Base-by-base conservation (phyloP, 306 rosid genomes). In the Hippophae gyantsensis region DNA sequence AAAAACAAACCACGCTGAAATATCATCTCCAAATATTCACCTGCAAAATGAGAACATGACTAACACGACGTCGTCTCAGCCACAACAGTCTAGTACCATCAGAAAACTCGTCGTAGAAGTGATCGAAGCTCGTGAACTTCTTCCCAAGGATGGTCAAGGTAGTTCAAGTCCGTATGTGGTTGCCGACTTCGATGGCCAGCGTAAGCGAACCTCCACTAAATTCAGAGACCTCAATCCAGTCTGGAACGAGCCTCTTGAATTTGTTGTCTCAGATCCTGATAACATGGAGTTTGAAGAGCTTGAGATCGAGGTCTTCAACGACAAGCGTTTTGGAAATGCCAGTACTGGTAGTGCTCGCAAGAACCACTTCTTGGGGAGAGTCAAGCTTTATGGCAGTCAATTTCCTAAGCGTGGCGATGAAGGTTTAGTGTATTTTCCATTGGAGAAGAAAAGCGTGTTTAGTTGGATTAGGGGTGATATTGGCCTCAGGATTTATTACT, bases 81-180 rank as follows among this genome's bases (percentile, higher is more conserved):
- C 61, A 3, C 74, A 48, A 6, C 79, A 48, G 11, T 38, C 78
- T 40, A 60, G 26, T 18, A 62, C 69, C 1, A 60, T 77, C 26
- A 62, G 93, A 43, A 92, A 84, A 68, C 74, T 92, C 10, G 61
- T 77, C 6, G 85, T 92, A 5, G 99, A 88, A 42, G 89, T 92
- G 3, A 46, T 79, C 4, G 96, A 92, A 41, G 99, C 96, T 2
- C 93, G 89, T 2, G 81, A 85, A 57, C 96, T 92, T 2, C 89
- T 92, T 23, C 96, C 99, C 2, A 92, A 88, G 45, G 99, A 92
- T 75, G 99, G 99, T 0, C 99, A 92, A 23, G 96, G 99, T 13
- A 85, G 95, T 64, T 86, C 99, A 0, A 92, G 99, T 68, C 83
- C 99, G 9, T 92, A 92, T 70, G 99, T 88, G 0, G 77, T 92